Conservation (phyloP, 768 basidiomycete genomes). For the Paxillus ammoniavirescens region DNA sequence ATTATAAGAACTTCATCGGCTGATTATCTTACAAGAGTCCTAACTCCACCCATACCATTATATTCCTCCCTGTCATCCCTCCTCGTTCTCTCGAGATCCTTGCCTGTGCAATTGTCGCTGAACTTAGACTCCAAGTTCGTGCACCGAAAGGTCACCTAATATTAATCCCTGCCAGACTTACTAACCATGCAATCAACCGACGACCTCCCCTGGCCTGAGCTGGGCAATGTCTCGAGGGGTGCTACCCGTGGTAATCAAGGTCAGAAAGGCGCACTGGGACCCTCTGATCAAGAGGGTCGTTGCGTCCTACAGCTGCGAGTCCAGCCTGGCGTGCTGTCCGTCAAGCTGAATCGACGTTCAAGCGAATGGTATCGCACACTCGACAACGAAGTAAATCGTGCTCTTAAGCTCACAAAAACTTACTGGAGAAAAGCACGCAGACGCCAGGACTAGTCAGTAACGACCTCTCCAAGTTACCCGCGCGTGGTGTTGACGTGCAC, state of each 20-base stretch:
- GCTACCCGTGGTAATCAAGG: slow-evolving; percentile 86
- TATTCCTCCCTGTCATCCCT: slow-evolving; percentile 22
- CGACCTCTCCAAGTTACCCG: neutral
- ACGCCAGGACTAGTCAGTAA: slow-evolving; percentile 63
- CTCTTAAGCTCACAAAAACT: slow-evolving; percentile 81
- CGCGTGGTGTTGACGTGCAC: slow-evolving; percentile 6
- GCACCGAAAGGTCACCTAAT: slow-evolving; percentile 3
- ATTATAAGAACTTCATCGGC: slow-evolving; percentile 32
- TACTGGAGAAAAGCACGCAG: slow-evolving; percentile 83
- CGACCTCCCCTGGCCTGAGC: slow-evolving; percentile 84
- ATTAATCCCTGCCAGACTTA: slow-evolving; percentile 2
- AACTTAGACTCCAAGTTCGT: neutral
- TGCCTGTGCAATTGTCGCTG: slow-evolving; percentile 15
- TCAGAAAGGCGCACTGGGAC: slow-evolving; percentile 74
- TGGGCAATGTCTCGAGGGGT: slow-evolving; percentile 81
- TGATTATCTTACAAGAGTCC: slow-evolving; percentile 36
- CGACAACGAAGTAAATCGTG: slow-evolving; percentile 75
- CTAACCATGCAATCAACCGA: slow-evolving; percentile 47
- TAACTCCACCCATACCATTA: slow-evolving; percentile 36
- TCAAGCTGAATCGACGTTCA: slow-evolving; percentile 68
- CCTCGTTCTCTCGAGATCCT: slow-evolving; percentile 9
- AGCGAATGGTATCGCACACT: slow-evolving; percentile 83
- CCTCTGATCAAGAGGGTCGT: slow-evolving; percentile 73
- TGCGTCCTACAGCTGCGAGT: slow-evolving; percentile 77
- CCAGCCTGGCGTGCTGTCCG: slow-evolving; percentile 78